These are phyloP conservation scores for Leishmania gerbilli DNA, from an alignment of 208 protist genomes.

Conservation along the genomic window DNA sequence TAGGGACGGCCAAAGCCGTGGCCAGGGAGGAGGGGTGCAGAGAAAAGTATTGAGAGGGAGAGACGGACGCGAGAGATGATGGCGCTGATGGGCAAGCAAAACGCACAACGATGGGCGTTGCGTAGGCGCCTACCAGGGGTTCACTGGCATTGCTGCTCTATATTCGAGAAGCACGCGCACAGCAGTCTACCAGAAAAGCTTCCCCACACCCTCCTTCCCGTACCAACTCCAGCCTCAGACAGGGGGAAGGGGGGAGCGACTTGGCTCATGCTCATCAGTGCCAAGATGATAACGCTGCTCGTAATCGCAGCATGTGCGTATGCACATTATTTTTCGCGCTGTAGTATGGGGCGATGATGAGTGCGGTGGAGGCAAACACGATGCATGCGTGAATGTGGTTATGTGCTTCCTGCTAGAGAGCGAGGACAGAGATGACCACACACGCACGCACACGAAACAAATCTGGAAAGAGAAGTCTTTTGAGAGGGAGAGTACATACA, in stretches of 20 bases:
- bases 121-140: not conserved
- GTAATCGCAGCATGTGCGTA: not conserved
- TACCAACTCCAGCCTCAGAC: not conserved
- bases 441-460: not conserved
- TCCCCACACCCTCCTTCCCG: not conserved
- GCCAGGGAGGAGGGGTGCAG: not conserved
- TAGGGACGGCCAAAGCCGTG: not conserved
- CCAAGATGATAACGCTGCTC: not conserved
- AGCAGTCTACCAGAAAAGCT: not conserved
- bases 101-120: not conserved
- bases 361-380: not conserved
- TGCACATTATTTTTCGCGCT: not conserved
- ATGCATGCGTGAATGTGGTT: not conserved
- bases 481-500: not conserved
- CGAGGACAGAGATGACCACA: not conserved
- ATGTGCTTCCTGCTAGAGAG: not conserved
- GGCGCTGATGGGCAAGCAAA: constrained; percentile 10
- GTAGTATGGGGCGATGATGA: not conserved
- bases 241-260: not conserved
- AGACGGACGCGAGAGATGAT: not conserved
- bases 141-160: not conserved
- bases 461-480: not conserved
- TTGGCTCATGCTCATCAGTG: not conserved
- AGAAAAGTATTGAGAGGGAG: not conserved
- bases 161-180: not conserved